phyloP scores from a whole-genome alignment of 306 rosid species.

The Comarum palustre region DNA sequence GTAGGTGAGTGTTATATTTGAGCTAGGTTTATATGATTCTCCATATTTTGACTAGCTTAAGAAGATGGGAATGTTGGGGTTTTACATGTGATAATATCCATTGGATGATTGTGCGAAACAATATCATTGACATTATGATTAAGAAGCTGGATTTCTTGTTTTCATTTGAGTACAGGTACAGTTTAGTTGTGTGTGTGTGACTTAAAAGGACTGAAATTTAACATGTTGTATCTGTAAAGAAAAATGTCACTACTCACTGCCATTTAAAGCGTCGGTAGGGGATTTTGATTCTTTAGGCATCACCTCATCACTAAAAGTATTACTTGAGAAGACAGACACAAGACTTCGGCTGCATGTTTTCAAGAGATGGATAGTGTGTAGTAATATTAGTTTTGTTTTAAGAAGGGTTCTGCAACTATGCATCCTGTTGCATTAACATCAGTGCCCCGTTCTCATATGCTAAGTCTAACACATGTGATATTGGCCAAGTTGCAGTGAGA shows the following conservation, averaged over 20 bases:
- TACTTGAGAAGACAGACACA: neutral
- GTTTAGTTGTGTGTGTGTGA: too few species aligned
- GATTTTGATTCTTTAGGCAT: neutral
- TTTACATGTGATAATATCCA: neutral
- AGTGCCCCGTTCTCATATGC: neutral
- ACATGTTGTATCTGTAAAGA: too few species aligned
- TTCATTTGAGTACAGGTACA: neutral
- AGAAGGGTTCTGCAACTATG: neutral
- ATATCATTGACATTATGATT: constrained; percentile 3
- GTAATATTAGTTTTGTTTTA: neutral
- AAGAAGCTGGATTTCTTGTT: neutral
- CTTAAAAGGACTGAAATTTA: neutral
- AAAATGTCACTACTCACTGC: neutral
- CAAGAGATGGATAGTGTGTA: neutral
- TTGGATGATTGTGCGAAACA: neutral
- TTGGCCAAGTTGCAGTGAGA: neutral
- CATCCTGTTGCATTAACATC: neutral
- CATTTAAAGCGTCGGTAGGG: neutral
- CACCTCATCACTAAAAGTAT: neutral
- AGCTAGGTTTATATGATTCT: neutral
- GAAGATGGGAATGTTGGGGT: neutral
- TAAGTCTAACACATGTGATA: neutral
- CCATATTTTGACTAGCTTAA: neutral
- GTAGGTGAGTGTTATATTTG: neutral
- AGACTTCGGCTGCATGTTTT: neutral